Conservation (phyloP, 371 early-diverging fungal genomes). For the Mortierella sp. region DNA sequence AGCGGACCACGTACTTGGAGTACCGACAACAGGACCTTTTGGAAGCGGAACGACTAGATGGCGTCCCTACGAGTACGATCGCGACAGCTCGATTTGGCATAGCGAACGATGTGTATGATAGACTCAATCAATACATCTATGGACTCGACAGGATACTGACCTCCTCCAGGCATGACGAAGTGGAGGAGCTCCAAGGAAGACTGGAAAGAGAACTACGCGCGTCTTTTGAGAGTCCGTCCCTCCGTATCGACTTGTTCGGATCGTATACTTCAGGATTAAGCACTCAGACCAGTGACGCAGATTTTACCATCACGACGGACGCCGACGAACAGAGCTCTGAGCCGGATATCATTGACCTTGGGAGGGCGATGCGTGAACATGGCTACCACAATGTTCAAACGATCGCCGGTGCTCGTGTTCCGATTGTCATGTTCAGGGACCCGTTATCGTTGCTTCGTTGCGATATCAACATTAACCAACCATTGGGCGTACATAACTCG, state of each 20-base stretch:
- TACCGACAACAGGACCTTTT: too few species aligned
- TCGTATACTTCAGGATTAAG: conserved; percentile 7
- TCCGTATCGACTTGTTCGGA: conserved; percentile 10
- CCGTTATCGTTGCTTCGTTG: conserved; percentile 56
- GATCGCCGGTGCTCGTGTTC: conserved; percentile 8
- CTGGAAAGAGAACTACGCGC: background rate
- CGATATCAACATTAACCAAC: conserved; percentile 68
- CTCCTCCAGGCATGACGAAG: too few species aligned
- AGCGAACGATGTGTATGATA: too few species aligned
- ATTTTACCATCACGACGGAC: conserved; percentile 3
- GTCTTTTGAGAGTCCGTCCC: too few species aligned
- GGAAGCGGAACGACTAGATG: too few species aligned
- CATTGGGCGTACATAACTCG: conserved; percentile 67
- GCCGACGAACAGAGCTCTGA: too few species aligned
- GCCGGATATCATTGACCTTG: background rate
- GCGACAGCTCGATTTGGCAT: too few species aligned
- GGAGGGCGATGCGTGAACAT: background rate
- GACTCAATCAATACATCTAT: background rate
- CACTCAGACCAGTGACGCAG: conserved; percentile 3
- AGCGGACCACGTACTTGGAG: too few species aligned
- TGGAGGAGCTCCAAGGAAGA: background rate
- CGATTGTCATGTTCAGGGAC: conserved; percentile 12
- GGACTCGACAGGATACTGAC: background rate
- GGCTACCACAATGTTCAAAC: conserved; percentile 1
- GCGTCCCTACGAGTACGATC: too few species aligned